A percentile compares a stretch with the other conserved stretches of the same genome.
Evolutionary conservation across 805 yeast genomes (phyloP).

Genomic region (Metschnikowia noctiluminum): DNA sequence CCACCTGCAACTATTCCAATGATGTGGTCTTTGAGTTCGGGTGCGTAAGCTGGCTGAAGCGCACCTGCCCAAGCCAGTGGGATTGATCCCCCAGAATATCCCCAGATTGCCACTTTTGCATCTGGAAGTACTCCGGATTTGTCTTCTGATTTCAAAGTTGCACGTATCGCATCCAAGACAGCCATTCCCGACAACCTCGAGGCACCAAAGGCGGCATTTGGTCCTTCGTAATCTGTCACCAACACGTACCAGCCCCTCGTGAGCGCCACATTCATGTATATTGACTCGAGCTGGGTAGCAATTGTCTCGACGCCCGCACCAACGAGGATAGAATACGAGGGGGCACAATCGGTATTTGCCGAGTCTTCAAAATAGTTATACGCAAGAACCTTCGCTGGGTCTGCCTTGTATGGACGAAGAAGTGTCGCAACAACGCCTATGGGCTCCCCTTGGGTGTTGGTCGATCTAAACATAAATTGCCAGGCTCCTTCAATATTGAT

Average conservation of each 20-base stretch:
- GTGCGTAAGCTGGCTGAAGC: slow-evolving; percentile 34
- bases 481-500: slow-evolving; percentile 10
- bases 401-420: slow-evolving; percentile 22
- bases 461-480: slow-evolving; percentile 24
- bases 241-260: slow-evolving; percentile 32
- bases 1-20: slow-evolving; percentile 39
- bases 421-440: slow-evolving; percentile 22
- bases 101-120: slow-evolving; percentile 28
- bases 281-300: slow-evolving; percentile 16
- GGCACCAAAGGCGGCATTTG: slow-evolving; percentile 28
- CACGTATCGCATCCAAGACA: slow-evolving; percentile 30
- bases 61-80: slow-evolving; percentile 40
- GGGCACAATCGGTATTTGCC: slow-evolving; percentile 18
- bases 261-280: slow-evolving; percentile 12
- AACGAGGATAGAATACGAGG: slow-evolving; percentile 18
- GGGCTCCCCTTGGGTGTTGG: slow-evolving; percentile 19
- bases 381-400: slow-evolving; percentile 20
- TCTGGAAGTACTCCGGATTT: slow-evolving; percentile 18
- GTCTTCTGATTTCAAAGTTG: slow-evolving; percentile 18
- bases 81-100: slow-evolving; percentile 39
- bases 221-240: slow-evolving; percentile 36
- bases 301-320: slow-evolving; percentile 15
- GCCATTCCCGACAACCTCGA: slow-evolving; percentile 31
- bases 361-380: slow-evolving; percentile 23
- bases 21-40: slow-evolving; percentile 22